phyloP scores from a whole-genome alignment of 257 asterid genomes.

The Ocimum tenuiflorum region DNA sequence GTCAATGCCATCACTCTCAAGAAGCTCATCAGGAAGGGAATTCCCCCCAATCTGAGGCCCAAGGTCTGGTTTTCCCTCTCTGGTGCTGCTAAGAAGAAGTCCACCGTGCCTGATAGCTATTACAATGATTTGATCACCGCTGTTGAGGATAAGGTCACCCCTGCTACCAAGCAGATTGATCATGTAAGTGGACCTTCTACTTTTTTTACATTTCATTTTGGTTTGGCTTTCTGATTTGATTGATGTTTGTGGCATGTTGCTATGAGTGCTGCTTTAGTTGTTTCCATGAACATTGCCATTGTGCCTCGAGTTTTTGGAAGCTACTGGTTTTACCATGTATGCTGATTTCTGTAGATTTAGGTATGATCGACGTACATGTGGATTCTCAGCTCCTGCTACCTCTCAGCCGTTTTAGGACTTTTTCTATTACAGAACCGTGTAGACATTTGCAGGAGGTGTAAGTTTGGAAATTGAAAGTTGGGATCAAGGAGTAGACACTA shows the following conservation, averaged over 20 bases:
- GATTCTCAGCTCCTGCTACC: too few relatives aligned
- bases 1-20: slow-evolving; percentile 82
- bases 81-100: slow-evolving; percentile 96
- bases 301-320: background rate
- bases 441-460: background rate
- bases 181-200: slow-evolving; percentile 49
- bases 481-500: background rate
- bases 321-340: too few relatives aligned
- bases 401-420: too few relatives aligned
- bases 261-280: background rate
- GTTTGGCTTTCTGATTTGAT: background rate
- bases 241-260: background rate
- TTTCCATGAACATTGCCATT: background rate
- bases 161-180: slow-evolving; percentile 97
- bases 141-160: slow-evolving; percentile 69
- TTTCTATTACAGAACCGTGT: too few relatives aligned
- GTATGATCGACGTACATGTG: too few relatives aligned
- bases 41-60: slow-evolving; percentile 90
- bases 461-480: background rate
- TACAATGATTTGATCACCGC: slow-evolving; percentile 70
- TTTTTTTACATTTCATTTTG: background rate
- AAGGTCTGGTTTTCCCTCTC: slow-evolving; percentile 89
- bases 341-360: too few relatives aligned
- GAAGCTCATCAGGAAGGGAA: slow-evolving; percentile 83
- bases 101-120: slow-evolving; percentile 90